These are phyloP conservation scores for Monosporascus sp. DNA, from an alignment of 2,329 filamentous ascomycete species.

Conservation along the genomic window DNA sequence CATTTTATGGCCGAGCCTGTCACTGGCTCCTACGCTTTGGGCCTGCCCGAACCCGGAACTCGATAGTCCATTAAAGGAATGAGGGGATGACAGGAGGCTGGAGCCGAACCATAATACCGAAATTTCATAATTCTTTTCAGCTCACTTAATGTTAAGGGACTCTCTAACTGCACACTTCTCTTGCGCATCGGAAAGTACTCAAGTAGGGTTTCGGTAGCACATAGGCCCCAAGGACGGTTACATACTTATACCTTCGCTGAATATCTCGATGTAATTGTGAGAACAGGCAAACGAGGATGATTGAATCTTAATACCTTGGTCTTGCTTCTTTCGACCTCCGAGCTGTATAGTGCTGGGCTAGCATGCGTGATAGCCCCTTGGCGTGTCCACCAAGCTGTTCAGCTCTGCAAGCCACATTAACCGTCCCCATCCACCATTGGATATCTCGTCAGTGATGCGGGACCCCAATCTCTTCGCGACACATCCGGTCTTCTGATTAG, in stretches of 20 bases:
- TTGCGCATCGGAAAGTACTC: too few relatives aligned
- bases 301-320: too few relatives aligned
- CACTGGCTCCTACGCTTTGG: not conserved
- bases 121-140: not conserved
- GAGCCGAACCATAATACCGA: not conserved
- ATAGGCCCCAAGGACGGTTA: too few relatives aligned
- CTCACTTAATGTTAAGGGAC: not conserved
- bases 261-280: too few relatives aligned
- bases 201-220: too few relatives aligned
- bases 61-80: too few relatives aligned
- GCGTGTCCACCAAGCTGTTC: slow-evolving; percentile 20
- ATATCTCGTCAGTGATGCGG: slow-evolving; percentile 13
- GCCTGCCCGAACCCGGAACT: not conserved
- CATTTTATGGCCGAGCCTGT: too few relatives aligned
- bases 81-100: not conserved
- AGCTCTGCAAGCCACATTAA: slow-evolving; percentile 31
- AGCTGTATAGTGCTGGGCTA: slow-evolving; percentile 11
- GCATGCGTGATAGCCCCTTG: slow-evolving; percentile 19
- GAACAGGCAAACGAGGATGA: too few relatives aligned
- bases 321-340: not conserved
- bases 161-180: too few relatives aligned
- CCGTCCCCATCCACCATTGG: slow-evolving; percentile 18
- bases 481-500: slow-evolving; percentile 8
- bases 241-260: too few relatives aligned
- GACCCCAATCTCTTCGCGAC: slow-evolving; percentile 18